Conservation (phyloP, 495 filamentous ascomycete genomes). For the Daldinia bambusicola region DNA sequence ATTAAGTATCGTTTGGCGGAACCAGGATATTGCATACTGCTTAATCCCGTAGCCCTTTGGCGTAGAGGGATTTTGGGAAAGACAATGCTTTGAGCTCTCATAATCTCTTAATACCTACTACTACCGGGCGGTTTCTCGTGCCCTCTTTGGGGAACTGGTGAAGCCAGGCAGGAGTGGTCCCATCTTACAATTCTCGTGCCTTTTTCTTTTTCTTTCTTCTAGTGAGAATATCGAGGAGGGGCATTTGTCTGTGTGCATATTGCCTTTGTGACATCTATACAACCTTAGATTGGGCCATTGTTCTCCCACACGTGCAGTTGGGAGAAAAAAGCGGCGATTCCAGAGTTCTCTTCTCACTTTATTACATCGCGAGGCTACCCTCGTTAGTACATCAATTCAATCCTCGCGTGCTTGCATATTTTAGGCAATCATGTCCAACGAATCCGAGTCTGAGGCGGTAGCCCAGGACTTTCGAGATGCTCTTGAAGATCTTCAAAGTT, state of each 20-base stretch:
- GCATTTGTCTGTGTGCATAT: constrained; percentile 22
- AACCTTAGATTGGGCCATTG: constrained; percentile 27
- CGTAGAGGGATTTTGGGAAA: constrained; percentile 37
- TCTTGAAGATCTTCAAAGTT: constrained; percentile 86
- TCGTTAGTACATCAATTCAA: constrained; percentile 27
- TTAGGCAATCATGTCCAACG: constrained; percentile 70
- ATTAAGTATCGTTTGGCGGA: constrained; percentile 35
- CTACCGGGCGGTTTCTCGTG: constrained; percentile 26
- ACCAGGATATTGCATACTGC: constrained; percentile 31
- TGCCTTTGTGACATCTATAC: constrained; percentile 44
- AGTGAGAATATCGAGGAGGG: constrained; percentile 45
- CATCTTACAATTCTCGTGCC: constrained; percentile 43
- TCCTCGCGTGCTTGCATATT: constrained; percentile 25
- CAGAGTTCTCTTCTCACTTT: not conserved
- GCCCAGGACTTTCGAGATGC: constrained; percentile 95
- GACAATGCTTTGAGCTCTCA: constrained; percentile 41
- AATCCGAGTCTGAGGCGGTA: constrained; percentile 83
- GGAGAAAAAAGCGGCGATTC: constrained; percentile 17
- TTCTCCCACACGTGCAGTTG: constrained; percentile 30
- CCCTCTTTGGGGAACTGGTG: constrained; percentile 36
- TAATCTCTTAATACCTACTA: constrained; percentile 31
- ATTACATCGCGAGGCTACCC: constrained; percentile 20
- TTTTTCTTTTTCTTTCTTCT: constrained; percentile 12
- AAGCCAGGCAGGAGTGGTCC: constrained; percentile 35
- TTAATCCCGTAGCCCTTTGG: constrained; percentile 17